phyloP scores from a whole-genome alignment of 176 grass and related monocot genomes.

The Juncus effusus region DNA sequence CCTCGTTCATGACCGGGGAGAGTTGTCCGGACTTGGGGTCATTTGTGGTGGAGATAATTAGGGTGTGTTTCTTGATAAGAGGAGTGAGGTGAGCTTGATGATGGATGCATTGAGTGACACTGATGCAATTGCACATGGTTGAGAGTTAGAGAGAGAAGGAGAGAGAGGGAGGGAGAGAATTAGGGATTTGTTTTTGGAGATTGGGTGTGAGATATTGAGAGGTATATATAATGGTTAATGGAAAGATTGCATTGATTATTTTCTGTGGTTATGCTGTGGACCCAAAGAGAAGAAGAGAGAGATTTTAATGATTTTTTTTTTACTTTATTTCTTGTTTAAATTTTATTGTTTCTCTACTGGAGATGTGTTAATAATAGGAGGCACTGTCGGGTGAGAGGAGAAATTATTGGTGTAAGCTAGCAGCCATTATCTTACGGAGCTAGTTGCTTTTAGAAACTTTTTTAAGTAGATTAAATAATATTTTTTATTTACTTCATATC shows the following conservation, averaged over 20 bases:
- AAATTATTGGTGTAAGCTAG: no score
- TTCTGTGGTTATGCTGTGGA: background rate
- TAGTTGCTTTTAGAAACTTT: no score
- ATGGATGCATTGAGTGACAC: constrained; percentile 42
- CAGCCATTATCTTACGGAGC: no score
- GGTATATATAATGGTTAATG: background rate
- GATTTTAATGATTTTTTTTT: background rate
- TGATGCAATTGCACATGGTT: constrained; percentile 39
- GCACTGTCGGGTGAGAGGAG: no score
- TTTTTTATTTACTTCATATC: no score
- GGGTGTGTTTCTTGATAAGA: constrained; percentile 18
- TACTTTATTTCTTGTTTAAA: constrained; percentile 13
- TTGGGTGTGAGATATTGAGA: constrained; percentile 11
- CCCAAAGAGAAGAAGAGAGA: background rate
- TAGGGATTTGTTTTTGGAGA: background rate
- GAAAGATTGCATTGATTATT: background rate
- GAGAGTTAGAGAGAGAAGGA: background rate
- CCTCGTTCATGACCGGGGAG: constrained; percentile 36
- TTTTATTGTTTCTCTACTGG: background rate
- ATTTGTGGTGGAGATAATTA: background rate
- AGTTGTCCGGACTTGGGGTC: background rate
- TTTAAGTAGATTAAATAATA: no score
- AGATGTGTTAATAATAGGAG: no score
- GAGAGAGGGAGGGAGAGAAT: background rate
- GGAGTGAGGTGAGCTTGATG: constrained; percentile 24